Base-by-base conservation (phyloP, 2,329 filamentous ascomycete genomes). In the Hymenoscyphus fraxineus region DNA sequence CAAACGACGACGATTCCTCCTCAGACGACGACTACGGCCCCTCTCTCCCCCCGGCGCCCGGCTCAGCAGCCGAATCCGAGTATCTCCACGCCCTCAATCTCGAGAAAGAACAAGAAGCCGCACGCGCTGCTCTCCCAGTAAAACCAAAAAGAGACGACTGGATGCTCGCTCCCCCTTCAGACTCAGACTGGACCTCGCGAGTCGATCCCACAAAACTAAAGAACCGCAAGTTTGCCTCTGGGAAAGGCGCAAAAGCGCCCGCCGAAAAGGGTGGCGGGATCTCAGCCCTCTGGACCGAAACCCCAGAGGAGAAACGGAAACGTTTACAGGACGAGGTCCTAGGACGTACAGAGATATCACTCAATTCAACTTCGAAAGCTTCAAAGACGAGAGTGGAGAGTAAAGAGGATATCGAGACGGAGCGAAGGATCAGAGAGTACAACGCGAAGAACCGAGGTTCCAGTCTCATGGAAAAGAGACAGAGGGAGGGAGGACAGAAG, bases 121-220 rank as follows among this genome's bases (percentile, higher is more conserved):
- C 76, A 2, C 69, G 73, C 15, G 67, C 74, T 31, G 65, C 71
- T 4, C 60, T 77, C 5, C 73, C 71, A 44, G 70, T 76, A 19
- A 82, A 84, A 59, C 81, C 83, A 5, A 84, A 89, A 74, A 88
- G 94, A 71, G 93, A 96, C 79, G 88, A 92, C 72, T 93, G 90
- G 90, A 93, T 93, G 90, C 81, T 92, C 58, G 84, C 86, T 1
- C 90, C 90, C 1, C 90, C 90, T 0, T 79, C 81, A 1, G 77
- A 81, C 27, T 77, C 76, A 73, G 81, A 78, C 74, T 80, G 73
- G 80, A 79, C 78, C 74, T 85, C 84, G 68, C 78, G 90, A 76
- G 80, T 90, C 70, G 93, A 97, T 77, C 92, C 94, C 0, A 94
- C 92, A 4, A 93, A 93, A 76, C 81, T 94, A 65, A 88, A 89